Percentiles rank a stretch among this genome's conserved stretches.
Evolutionary conservation across 352 stramenopile species (phyloP).

Genomic region (Phytophthora aleatoria): DNA sequence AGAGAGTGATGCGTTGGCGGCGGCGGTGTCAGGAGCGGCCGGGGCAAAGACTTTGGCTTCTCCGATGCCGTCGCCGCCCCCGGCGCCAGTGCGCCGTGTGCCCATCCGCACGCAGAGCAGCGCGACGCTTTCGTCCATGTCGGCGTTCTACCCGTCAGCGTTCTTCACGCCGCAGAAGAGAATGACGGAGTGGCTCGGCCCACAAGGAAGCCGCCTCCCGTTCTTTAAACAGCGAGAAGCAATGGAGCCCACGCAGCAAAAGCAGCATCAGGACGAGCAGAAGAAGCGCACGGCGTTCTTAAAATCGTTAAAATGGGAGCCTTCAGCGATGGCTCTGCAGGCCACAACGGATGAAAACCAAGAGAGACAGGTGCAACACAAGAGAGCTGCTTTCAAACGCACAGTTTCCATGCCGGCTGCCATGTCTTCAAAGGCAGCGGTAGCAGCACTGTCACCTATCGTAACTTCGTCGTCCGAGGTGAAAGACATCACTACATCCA

Average conservation of each 20-base stretch:
- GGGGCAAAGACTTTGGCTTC: conserved; percentile 3
- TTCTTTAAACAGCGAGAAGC: conserved; percentile 45
- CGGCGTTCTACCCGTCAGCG: conserved; percentile 42
- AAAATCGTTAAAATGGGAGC: conserved; percentile 31
- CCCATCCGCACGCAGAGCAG: conserved; percentile 44
- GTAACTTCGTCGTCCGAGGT: conserved; percentile 19
- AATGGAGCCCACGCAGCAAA: conserved; percentile 25
- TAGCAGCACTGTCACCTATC: conserved; percentile 23
- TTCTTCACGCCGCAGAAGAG: conserved; percentile 53
- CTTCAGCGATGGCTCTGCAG: conserved; percentile 16
- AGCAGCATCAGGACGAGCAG: conserved; percentile 26
- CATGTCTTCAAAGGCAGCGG: conserved; percentile 29
- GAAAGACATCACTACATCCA: conserved; percentile 1
- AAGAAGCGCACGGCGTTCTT: conserved; percentile 32
- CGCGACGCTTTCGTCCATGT: conserved; percentile 36
- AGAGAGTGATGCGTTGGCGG: conserved; percentile 18
- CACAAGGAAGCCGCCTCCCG: conserved; percentile 38
- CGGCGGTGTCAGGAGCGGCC: background rate
- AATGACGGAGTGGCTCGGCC: conserved; percentile 55
- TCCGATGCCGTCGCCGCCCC: conserved; percentile 19
- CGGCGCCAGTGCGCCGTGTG: conserved; percentile 27
- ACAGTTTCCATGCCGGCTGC: conserved; percentile 25
- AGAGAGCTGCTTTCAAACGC: conserved; percentile 27
- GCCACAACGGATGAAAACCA: conserved; percentile 20
- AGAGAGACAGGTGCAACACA: conserved; percentile 8